A percentile compares a stretch with the other conserved stretches of the same genome.
These are phyloP conservation scores for Fusarium coffeatum DNA, from an alignment of 2,329 filamentous ascomycete species.

Conservation along the genomic window DNA sequence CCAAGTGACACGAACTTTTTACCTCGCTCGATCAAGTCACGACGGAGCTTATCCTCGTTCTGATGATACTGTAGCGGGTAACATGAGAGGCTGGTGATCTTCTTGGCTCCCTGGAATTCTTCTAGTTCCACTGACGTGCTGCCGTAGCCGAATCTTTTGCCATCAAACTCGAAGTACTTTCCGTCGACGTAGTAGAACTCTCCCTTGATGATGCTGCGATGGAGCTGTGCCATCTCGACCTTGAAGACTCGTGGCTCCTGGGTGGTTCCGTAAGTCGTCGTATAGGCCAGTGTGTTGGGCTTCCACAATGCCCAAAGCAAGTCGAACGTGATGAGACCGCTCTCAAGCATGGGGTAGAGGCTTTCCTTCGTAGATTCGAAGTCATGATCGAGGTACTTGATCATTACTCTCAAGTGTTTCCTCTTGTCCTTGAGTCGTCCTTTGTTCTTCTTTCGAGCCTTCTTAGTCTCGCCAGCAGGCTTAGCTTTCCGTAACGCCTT, in stretches of 20 bases:
- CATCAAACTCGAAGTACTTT: slow-evolving; percentile 87
- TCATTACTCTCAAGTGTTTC: slow-evolving; percentile 75
- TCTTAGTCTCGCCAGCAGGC: slow-evolving; percentile 59
- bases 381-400: slow-evolving; percentile 84
- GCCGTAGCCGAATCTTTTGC: slow-evolving; percentile 84
- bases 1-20: slow-evolving; percentile 85
- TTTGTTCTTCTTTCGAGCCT: slow-evolving; percentile 70
- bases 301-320: slow-evolving; percentile 91
- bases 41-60: slow-evolving; percentile 72
- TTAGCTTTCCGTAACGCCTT: slow-evolving; percentile 73
- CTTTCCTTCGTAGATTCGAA: slow-evolving; percentile 81
- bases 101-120: slow-evolving; percentile 82
- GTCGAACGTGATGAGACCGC: slow-evolving; percentile 88
- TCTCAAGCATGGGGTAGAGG: slow-evolving; percentile 82
- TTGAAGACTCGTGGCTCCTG: slow-evolving; percentile 87
- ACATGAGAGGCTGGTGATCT: slow-evolving; percentile 81
- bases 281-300: slow-evolving; percentile 82
- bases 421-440: slow-evolving; percentile 69
- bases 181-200: slow-evolving; percentile 83
- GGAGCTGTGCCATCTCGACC: slow-evolving; percentile 79
- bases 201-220: slow-evolving; percentile 75
- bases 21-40: slow-evolving; percentile 79
- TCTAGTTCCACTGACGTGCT: slow-evolving; percentile 75
- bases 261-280: slow-evolving; percentile 78
- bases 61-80: slow-evolving; percentile 87